Conservation (phyloP, 371 early-diverging fungal genomes). For the Lichtheimia ornata region DNA sequence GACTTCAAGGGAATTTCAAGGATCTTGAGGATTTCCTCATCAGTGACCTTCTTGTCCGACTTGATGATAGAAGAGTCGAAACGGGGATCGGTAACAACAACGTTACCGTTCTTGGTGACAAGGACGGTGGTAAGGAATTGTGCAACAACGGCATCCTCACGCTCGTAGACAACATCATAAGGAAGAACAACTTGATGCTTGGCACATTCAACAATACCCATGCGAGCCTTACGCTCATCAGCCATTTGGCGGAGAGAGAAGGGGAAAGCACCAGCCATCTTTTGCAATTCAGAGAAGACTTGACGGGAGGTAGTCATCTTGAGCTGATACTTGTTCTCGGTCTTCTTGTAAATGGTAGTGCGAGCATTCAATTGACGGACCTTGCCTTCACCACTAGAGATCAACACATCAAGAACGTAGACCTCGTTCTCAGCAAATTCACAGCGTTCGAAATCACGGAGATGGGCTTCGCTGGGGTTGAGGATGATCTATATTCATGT, state of each 20-base stretch:
- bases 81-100: conserved; percentile 72
- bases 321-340: conserved; percentile 79
- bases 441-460: conserved; percentile 69
- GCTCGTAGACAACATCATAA: conserved; percentile 85
- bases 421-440: conserved; percentile 89
- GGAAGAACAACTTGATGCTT: conserved; percentile 82
- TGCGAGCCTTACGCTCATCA: conserved; percentile 88
- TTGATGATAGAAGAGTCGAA: conserved; percentile 68
- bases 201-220: conserved; percentile 92
- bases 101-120: conserved; percentile 82
- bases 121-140: conserved; percentile 91
- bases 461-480: conserved; percentile 83
- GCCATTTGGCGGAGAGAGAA: conserved; percentile 81
- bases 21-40: conserved; percentile 69
- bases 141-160: conserved; percentile 79
- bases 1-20: conserved; percentile 55
- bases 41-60: conserved; percentile 77
- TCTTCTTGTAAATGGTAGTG: conserved; percentile 93
- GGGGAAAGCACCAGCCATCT: conserved; percentile 85
- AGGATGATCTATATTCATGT: conserved; percentile 69
- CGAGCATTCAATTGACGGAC: conserved; percentile 70
- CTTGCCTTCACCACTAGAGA: conserved; percentile 91
- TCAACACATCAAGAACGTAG: conserved; percentile 82
- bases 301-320: conserved; percentile 83
- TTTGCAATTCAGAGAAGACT: conserved; percentile 76